Percentiles rank a stretch among this genome's conserved stretches.
Conservation (phyloP, 768 basidiomycete species). For the Amanita inopinata region DNA sequence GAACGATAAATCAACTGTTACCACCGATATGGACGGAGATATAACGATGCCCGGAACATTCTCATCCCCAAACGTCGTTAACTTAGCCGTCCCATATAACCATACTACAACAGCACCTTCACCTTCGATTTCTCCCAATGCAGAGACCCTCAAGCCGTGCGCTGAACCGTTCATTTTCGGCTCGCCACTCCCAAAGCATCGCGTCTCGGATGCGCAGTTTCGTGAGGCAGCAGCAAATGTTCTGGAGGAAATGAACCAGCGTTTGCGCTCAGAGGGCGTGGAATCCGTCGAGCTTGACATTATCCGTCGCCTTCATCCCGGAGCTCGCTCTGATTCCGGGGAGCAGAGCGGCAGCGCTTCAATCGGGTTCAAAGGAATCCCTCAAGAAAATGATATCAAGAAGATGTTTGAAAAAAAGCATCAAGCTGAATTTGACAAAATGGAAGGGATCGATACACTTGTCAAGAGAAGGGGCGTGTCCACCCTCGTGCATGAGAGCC, state of each 20-base stretch:
- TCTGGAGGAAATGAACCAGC: conserved; percentile 75
- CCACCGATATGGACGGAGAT: conserved; percentile 16
- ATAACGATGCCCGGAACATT: conserved; percentile 27
- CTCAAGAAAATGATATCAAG: conserved; percentile 24
- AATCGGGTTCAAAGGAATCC: too few relatives aligned
- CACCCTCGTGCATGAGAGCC: conserved; percentile 11
- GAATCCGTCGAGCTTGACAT: conserved; percentile 36
- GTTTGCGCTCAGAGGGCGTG: conserved; percentile 50
- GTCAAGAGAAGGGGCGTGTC: conserved; percentile 19
- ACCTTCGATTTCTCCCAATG: conserved; percentile 10
- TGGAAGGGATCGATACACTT: conserved; percentile 60
- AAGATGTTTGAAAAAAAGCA: conserved; percentile 52
- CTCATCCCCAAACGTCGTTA: conserved; percentile 5
- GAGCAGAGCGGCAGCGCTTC: not conserved
- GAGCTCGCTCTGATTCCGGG: conserved; percentile 12
- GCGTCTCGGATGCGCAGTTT: conserved; percentile 58
- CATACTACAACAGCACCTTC: conserved; percentile 5
- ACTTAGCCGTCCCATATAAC: conserved; percentile 2
- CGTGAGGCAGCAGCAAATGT: conserved; percentile 56
- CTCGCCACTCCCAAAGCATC: conserved; percentile 58
- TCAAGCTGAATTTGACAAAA: conserved; percentile 57
- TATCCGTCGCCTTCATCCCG: conserved; percentile 31
- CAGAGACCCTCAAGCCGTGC: conserved; percentile 9
- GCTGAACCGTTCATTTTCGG: conserved; percentile 65
- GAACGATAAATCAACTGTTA: not conserved